A percentile compares a stretch with the other conserved stretches of the same genome.
Conservation (phyloP, 2,329 filamentous ascomycete species). For the Tolypocladium cylindrosporum region DNA sequence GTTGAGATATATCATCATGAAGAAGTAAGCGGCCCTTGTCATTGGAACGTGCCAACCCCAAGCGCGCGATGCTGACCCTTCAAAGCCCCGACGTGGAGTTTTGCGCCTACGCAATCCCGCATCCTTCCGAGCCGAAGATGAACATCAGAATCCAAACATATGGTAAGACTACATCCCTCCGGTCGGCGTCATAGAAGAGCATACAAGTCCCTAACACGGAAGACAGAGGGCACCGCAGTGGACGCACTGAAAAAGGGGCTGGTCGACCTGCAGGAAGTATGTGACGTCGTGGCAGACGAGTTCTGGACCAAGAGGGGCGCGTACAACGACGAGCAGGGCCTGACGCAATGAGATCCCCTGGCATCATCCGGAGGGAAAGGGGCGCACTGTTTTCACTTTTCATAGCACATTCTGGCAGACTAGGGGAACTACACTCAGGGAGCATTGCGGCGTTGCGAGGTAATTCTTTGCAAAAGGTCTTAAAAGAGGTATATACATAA, state of each 20-base stretch:
- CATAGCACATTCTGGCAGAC: not conserved
- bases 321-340: constrained; percentile 23
- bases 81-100: constrained; percentile 88
- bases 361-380: constrained; percentile 1
- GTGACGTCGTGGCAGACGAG: constrained; percentile 87
- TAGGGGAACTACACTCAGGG: constrained; percentile 6
- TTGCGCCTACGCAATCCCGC: constrained; percentile 94
- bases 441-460: constrained; percentile 21
- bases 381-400: not conserved
- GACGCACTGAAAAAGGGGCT: constrained; percentile 87
- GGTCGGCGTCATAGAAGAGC: not conserved
- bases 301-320: constrained; percentile 52
- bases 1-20: constrained; percentile 92
- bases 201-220: constrained; percentile 5
- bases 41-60: not conserved
- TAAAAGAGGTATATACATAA: constrained; percentile 23
- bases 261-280: constrained; percentile 79
- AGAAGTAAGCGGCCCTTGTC: constrained; percentile 60
- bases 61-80: constrained; percentile 4
- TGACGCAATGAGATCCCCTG: constrained; percentile 16
- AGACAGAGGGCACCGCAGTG: constrained; percentile 64
- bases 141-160: constrained; percentile 96
- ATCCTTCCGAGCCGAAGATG: constrained; percentile 94
- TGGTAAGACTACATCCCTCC: constrained; percentile 43
- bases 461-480: constrained; percentile 12